Conservation (phyloP, 2,329 filamentous ascomycete genomes). For the Fusarium falciforme region DNA sequence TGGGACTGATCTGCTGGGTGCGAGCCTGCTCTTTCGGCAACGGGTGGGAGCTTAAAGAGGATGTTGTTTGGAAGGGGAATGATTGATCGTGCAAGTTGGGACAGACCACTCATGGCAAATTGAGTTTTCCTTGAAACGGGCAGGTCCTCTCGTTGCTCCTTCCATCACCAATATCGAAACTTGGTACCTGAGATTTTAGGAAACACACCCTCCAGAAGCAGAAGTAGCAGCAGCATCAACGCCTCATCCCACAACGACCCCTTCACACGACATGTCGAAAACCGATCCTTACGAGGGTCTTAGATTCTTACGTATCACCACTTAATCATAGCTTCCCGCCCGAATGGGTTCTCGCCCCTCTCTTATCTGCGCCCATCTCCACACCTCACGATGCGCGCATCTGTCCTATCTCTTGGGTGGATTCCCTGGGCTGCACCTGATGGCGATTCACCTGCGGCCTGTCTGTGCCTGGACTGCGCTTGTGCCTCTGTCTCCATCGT, state of each 20-base stretch:
- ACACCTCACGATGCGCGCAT: conserved; percentile 25
- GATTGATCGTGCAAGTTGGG: not conserved
- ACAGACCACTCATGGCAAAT: not conserved
- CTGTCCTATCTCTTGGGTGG: conserved; percentile 29
- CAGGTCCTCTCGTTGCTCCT: not conserved
- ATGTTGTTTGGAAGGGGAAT: not conserved
- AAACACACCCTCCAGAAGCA: not conserved
- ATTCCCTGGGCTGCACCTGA: not conserved
- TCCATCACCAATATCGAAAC: not conserved
- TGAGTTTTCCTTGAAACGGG: not conserved
- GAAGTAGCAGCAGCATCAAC: not conserved
- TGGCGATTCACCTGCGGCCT: not conserved
- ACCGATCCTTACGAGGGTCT: not conserved
- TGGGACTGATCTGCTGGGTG: conserved; percentile 30
- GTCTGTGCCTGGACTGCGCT: not conserved
- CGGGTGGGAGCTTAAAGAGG: not conserved
- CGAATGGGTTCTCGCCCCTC: not conserved
- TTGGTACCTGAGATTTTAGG: not conserved
- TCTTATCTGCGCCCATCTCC: conserved; percentile 32
- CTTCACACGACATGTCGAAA: conserved; percentile 4
- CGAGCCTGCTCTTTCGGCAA: not conserved
- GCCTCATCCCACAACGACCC: not conserved
- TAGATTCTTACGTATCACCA: conserved; percentile 10
- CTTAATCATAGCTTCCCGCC: conserved; percentile 13
- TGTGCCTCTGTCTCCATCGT: not conserved